Evolutionary conservation across 768 basidiomycete genomes (phyloP).

Genomic region (Russula ochroleuca): DNA sequence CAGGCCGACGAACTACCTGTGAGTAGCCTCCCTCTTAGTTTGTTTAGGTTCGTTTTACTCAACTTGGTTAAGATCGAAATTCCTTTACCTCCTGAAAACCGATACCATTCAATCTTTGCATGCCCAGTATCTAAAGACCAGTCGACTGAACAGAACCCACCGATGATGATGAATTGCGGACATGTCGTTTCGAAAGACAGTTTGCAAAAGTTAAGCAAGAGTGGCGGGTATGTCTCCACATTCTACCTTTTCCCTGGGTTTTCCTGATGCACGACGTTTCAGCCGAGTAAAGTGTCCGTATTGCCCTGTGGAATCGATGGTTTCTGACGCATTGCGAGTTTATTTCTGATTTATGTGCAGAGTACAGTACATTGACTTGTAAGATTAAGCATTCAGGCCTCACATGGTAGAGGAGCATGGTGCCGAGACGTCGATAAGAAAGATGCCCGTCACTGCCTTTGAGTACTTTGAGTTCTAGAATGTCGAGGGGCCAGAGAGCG

Average conservation of each 20-base stretch:
- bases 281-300: constrained; percentile 97
- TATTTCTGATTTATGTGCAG: constrained; percentile 46
- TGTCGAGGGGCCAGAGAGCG: constrained; percentile 35
- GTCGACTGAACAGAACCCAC: constrained; percentile 87
- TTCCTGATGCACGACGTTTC: constrained; percentile 75
- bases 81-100: constrained; percentile 75
- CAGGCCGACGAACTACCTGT: constrained; percentile 88
- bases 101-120: constrained; percentile 95
- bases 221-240: constrained; percentile 49
- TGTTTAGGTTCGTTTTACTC: constrained; percentile 25
- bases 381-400: neutral
- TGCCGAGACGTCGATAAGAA: no score
- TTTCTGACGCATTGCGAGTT: constrained; percentile 54
- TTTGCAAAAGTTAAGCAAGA: constrained; percentile 82
- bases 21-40: constrained; percentile 23
- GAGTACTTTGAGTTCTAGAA: no score
- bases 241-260: constrained; percentile 32
- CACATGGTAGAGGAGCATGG: no score
- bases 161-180: constrained; percentile 96
- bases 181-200: constrained; percentile 95
- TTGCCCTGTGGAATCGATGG: constrained; percentile 77
- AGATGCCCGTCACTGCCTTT: no score
- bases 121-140: constrained; percentile 99
- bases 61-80: constrained; percentile 75
- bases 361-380: neutral